Percentiles rank a stretch among this genome's conserved stretches.
phyloP scores from a whole-genome alignment of 2,329 filamentous ascomycete species.

The Geosmithia flava region DNA sequence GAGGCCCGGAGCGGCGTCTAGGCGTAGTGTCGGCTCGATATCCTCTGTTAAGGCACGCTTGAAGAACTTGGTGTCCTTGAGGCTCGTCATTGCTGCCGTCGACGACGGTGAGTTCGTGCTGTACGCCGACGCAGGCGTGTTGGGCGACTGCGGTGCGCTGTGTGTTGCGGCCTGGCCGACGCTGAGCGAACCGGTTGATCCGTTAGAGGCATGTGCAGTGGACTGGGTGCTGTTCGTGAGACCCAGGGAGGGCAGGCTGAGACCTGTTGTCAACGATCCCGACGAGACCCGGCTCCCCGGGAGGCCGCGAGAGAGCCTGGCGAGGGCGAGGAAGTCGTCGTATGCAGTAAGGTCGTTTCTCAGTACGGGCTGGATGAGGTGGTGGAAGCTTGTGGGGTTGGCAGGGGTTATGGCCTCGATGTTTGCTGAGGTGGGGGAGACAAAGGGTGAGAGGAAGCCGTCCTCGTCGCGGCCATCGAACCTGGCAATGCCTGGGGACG shows the following conservation, averaged over 20 bases:
- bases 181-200: constrained; percentile 46
- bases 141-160: constrained; percentile 46
- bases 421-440: constrained; percentile 20
- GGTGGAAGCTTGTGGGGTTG: constrained; percentile 60
- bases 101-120: constrained; percentile 28
- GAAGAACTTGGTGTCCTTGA: constrained; percentile 91
- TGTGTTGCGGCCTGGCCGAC: constrained; percentile 31
- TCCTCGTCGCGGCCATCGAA: constrained; percentile 47
- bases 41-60: constrained; percentile 83
- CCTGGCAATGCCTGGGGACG: constrained; percentile 65
- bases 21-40: constrained; percentile 82
- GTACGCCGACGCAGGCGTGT: constrained; percentile 39
- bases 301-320: constrained; percentile 53
- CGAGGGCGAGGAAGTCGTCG: constrained; percentile 71
- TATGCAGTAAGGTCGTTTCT: constrained; percentile 72
- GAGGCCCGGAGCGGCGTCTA: constrained; percentile 80
- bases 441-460: constrained; percentile 13
- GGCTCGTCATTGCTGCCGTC: constrained; percentile 34
- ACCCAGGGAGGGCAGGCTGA: constrained; percentile 25
- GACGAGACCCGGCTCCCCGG: constrained; percentile 56
- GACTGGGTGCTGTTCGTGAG: constrained; percentile 28
- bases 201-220: constrained; percentile 39
- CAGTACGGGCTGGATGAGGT: constrained; percentile 73
- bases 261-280: constrained; percentile 45
- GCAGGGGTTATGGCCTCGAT: constrained; percentile 36